Evolutionary conservation across 2,329 filamentous ascomycete genomes (phyloP), one percentile per base, ranked within the genome.

Genomic region (Coleophoma eucalyptorum): DNA sequence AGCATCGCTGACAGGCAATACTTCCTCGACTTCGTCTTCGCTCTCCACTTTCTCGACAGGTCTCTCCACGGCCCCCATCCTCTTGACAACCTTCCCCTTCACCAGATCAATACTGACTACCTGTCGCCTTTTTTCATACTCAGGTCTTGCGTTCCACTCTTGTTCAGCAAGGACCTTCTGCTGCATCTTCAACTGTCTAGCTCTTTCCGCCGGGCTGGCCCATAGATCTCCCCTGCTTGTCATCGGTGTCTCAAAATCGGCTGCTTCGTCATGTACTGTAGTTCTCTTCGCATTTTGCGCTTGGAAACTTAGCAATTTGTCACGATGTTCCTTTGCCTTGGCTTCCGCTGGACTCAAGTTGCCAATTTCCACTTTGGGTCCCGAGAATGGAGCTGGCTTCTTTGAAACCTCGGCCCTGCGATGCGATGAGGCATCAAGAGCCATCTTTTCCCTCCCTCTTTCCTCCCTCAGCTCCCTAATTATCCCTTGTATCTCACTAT

Each of bases 371-470:
- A 31, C 45, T 47, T 74, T 70, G 44, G 76, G 70, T 49, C 73
- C 72, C 1, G 77, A 73, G 58, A 88, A 89, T 0, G 84, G 79
- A 2, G 79, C 74, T 0, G 84, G 80, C 4, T 76, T 77, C 48
- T 77, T 74, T 4, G 81, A 77, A 5, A 89, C 77, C 12, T 90
- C 87, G 0, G 86, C 78, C 21, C 78, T 79, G 48, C 78, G 81
- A 61, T 92, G 81, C 1, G 80, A 72, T 2, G 82, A 82, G 50
- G 92, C 89, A 67, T 97, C 90, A 2, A 80, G 83, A 0, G 86
- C 84, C 87, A 91, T 91, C 62, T 85, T 88, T 71, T 97, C 93
- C 51, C 86, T 83, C 2, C 92, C 93, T 5, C 92, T 83, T 71
- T 97, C 93, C 48, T 90, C 87, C 37, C 86, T 84, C 12, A 99